phyloP scores from a whole-genome alignment of 768 basidiomycete species.

The Russula dissimulans region DNA sequence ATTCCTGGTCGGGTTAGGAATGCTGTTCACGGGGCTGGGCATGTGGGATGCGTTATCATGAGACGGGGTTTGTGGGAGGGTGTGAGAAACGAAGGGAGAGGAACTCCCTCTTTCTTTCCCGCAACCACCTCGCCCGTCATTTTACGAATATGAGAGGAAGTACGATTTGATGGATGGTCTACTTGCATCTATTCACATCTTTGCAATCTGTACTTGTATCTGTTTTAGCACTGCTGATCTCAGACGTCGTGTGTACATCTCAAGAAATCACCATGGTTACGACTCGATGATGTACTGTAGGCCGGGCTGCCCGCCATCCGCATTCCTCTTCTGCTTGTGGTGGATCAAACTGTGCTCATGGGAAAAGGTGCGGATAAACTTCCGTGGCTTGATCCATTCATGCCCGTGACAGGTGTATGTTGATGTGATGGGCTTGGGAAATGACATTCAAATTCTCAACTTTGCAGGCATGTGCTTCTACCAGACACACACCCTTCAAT shows the following conservation, averaged over 20 bases:
- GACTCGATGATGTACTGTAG: too few species aligned
- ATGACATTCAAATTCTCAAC: not conserved
- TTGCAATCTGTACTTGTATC: not conserved
- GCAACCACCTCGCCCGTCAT: too few species aligned
- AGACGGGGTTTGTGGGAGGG: not conserved
- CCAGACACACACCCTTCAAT: not conserved
- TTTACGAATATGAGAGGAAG: too few species aligned
- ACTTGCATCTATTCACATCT: not conserved
- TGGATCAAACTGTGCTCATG: not conserved
- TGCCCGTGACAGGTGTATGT: not conserved
- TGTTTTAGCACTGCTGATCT: not conserved
- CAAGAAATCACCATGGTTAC: not conserved
- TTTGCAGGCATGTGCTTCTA: not conserved
- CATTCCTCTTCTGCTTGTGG: not conserved
- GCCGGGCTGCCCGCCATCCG: too few species aligned
- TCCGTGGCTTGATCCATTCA: slow-evolving; percentile 8
- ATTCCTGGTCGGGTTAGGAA: slow-evolving; percentile 54
- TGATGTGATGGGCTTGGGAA: not conserved
- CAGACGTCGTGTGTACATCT: too few species aligned
- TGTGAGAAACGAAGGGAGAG: not conserved
- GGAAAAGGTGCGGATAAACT: slow-evolving; percentile 6
- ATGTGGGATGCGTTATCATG: slow-evolving; percentile 60
- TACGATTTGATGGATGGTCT: not conserved
- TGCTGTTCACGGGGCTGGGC: slow-evolving; percentile 64
- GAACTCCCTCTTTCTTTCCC: too few species aligned